phyloP scores from a whole-genome alignment of 2,329 filamentous ascomycete species.

The Cladosporium sp. region DNA sequence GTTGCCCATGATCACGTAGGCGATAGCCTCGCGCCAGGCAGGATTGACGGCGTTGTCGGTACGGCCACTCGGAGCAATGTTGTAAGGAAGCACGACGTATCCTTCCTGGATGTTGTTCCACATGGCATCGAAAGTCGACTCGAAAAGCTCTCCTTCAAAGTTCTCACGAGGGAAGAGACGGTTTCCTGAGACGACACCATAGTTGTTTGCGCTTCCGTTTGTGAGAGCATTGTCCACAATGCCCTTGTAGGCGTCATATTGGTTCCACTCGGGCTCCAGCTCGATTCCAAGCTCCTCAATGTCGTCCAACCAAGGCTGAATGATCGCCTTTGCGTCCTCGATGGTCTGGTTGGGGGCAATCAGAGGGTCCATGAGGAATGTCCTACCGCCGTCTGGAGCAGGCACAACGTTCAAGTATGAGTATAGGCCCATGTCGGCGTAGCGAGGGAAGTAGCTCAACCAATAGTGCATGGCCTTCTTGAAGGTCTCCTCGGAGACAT shows the following conservation, averaged over 20 bases:
- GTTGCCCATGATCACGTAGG: constrained; percentile 11
- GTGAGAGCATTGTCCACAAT: constrained; percentile 12
- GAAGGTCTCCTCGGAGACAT: constrained; percentile 26
- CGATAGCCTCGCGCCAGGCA: constrained; percentile 15
- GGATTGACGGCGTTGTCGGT: constrained; percentile 15
- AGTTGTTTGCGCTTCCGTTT: constrained; percentile 9
- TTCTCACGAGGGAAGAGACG: constrained; percentile 13
- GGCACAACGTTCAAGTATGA: constrained; percentile 13
- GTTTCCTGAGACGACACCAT: constrained; percentile 3
- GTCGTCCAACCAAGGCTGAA: constrained; percentile 21
- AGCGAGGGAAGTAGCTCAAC: constrained; percentile 23
- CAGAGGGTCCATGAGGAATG: constrained; percentile 32
- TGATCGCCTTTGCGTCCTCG: constrained; percentile 9
- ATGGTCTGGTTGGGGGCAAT: constrained; percentile 23
- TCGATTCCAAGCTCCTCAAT: constrained; percentile 10
- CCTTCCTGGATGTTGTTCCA: constrained; percentile 11
- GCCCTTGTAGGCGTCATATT: constrained; percentile 10
- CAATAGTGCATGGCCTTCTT: constrained; percentile 24
- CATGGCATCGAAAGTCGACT: constrained; percentile 11
- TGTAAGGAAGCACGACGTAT: constrained; percentile 12
- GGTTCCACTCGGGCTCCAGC: constrained; percentile 7
- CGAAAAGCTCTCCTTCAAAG: constrained; percentile 10
- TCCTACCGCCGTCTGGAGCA: neutral
- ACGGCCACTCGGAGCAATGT: constrained; percentile 4
- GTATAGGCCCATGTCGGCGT: constrained; percentile 13